Base-by-base conservation (phyloP, 768 basidiomycete species). In the Pleurotus tuber-regium region DNA sequence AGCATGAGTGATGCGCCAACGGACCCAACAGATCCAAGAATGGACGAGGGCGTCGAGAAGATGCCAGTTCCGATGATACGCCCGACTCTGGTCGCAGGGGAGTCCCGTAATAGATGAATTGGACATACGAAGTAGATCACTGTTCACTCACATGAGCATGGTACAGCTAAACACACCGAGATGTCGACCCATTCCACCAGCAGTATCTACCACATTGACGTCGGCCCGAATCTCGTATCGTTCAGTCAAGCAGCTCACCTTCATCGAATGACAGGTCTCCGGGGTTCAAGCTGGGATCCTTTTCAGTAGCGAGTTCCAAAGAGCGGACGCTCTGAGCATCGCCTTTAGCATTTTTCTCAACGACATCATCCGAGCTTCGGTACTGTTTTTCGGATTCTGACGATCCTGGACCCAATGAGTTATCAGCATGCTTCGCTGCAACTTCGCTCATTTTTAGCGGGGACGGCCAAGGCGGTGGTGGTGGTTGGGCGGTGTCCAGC, bases 11-110 rank as follows among this genome's bases (percentile, higher is more conserved):
- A 82, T 1, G 82, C 81, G 16, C 82, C 83, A 14, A 83, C 66
- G 4, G 80, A 82, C 10, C 76, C 77, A 0, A 83, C 82, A 0
- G 79, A 77, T 0, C 63, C 69, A 25, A 84, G 71, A 57, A 84
- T 83, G 0, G 77, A 78, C 0, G 80, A 81, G 0, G 82, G 83
- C 0, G 82, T 83, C 1, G 80, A 80, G 65, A 83, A 84, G 53
- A 84, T 83, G n/a, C 81, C 82, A 0, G 82, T 84, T 0, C 82
- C 81, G 55, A 83, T 82, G 52, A 84, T 80, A 21, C 73, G 71
- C 0, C 81, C 81, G 23, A 82, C 73, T 29, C 75, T 12, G 2
- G 10, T 25, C 26, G 21, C 2, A 33, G 9, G n/a, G n/a, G n/a
- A n/a, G n/a, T n/a, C n/a, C n/a, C n/a, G n/a, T n/a, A n/a, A n/a